Conservation (phyloP, 2,329 filamentous ascomycete species). For the Fusarium pininemorale region DNA sequence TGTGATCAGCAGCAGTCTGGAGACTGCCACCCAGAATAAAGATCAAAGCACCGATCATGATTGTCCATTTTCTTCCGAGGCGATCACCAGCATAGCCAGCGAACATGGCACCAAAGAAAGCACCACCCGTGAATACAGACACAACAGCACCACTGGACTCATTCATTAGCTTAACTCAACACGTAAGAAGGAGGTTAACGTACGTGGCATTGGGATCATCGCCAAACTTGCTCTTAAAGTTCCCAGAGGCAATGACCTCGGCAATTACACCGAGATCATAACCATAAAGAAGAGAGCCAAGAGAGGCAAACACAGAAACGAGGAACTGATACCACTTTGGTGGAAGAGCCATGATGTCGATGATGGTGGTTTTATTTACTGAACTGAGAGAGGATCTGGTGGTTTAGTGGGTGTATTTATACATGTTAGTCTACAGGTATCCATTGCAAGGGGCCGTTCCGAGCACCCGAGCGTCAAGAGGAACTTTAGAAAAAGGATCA, state of each 20-base stretch:
- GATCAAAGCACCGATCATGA: conserved; percentile 72
- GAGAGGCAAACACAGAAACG: conserved; percentile 43
- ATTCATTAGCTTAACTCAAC: not conserved
- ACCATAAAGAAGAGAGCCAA: conserved; percentile 19
- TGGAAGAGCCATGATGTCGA: conserved; percentile 52
- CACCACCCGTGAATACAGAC: conserved; percentile 78
- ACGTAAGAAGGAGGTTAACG: not conserved
- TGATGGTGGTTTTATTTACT: not conserved
- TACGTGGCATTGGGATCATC: conserved; percentile 19
- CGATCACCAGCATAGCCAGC: conserved; percentile 72
- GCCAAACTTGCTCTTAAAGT: conserved; percentile 13
- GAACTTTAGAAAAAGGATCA: not conserved
- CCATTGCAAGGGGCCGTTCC: conserved; percentile 7
- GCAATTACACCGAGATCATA: conserved; percentile 29
- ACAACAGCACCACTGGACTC: conserved; percentile 52
- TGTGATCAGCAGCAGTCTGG: conserved; percentile 71
- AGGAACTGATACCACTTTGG: conserved; percentile 61
- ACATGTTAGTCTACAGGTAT: not conserved
- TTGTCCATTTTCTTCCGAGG: conserved; percentile 75
- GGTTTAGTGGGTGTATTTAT: conserved; percentile 11
- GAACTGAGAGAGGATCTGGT: not conserved
- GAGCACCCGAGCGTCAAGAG: not conserved
- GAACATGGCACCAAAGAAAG: conserved; percentile 74
- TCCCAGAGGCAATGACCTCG: conserved; percentile 19
- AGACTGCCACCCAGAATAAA: conserved; percentile 77